A percentile compares a stretch with the other conserved stretches of the same genome.
Conservation (phyloP, 768 basidiomycete genomes). For the Lyophyllum shimeji region DNA sequence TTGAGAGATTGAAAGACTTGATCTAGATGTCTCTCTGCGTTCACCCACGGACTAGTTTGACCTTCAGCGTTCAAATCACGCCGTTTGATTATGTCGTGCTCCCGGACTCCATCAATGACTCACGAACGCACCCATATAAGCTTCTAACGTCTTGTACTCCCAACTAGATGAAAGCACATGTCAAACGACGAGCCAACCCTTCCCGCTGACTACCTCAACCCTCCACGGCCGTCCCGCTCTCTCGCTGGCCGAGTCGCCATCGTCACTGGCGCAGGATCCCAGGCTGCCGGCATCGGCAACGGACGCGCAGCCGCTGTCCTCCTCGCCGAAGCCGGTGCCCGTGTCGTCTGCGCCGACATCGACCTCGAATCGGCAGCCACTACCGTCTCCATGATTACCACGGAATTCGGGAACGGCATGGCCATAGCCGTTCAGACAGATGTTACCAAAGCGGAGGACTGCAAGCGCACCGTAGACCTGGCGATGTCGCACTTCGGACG, state of each 20-base stretch:
- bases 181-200: conserved; percentile 2
- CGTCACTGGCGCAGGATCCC: conserved; percentile 42
- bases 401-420: conserved; percentile 33
- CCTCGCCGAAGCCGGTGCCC: conserved; percentile 39
- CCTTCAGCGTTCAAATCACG: too few species aligned
- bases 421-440: conserved; percentile 35
- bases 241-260: conserved; percentile 36
- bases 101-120: background rate
- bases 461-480: conserved; percentile 33
- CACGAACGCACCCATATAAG: background rate
- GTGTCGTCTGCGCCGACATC: conserved; percentile 35
- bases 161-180: too few species aligned
- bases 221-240: conserved; percentile 33
- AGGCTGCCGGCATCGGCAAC: conserved; percentile 39
- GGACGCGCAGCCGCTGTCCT: conserved; percentile 41
- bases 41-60: too few species aligned
- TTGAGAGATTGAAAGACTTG: too few species aligned
- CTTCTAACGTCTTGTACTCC: too few species aligned
- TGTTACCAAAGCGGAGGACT: conserved; percentile 33
- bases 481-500: conserved; percentile 35
- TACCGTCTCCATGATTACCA: conserved; percentile 38
- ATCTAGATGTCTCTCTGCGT: too few species aligned
- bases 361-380: conserved; percentile 34
- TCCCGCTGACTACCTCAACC: conserved; percentile 21
- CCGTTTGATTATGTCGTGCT: too few species aligned